These are phyloP conservation scores for Hypoxylon rickii DNA, from an alignment of 495 filamentous ascomycete genomes.

Conservation along the genomic window DNA sequence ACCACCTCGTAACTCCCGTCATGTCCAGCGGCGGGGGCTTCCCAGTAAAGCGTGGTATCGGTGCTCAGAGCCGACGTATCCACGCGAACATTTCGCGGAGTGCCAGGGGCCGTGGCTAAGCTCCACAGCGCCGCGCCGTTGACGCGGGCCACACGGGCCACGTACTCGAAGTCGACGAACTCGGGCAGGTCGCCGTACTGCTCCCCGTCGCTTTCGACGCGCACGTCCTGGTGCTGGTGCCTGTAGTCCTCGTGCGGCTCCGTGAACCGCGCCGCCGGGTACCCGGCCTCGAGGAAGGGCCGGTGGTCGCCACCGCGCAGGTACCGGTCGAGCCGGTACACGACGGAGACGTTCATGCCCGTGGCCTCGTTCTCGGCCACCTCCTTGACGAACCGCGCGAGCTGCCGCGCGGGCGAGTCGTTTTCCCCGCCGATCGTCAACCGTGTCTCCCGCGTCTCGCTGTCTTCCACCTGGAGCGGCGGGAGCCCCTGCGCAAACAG, in stretches of 20 bases:
- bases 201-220: conserved; percentile 42
- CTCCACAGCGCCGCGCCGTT: conserved; percentile 56
- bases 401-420: conserved; percentile 56
- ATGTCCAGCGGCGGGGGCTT: conserved; percentile 21
- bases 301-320: conserved; percentile 58
- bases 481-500: conserved; percentile 53
- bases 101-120: conserved; percentile 51
- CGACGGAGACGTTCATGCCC: conserved; percentile 50
- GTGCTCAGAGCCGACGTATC: conserved; percentile 49
- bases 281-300: conserved; percentile 55
- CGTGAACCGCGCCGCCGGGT: conserved; percentile 56
- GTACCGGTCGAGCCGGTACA: conserved; percentile 58
- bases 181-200: conserved; percentile 57
- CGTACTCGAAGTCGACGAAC: conserved; percentile 58
- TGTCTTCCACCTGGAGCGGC: conserved; percentile 43
- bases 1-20: conserved; percentile 53
- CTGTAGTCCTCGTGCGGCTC: conserved; percentile 58
- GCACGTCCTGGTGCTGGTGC: conserved; percentile 60
- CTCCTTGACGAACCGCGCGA: conserved; percentile 58
- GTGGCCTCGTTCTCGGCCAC: conserved; percentile 51
- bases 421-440: conserved; percentile 57
- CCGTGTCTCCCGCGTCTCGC: conserved; percentile 34
- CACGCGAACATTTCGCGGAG: conserved; percentile 51
- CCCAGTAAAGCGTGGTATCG: conserved; percentile 52
- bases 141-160: conserved; percentile 54